phyloP scores from a whole-genome alignment of 1,284 basidiomycete genomes.

The Earliella scabrosa region DNA sequence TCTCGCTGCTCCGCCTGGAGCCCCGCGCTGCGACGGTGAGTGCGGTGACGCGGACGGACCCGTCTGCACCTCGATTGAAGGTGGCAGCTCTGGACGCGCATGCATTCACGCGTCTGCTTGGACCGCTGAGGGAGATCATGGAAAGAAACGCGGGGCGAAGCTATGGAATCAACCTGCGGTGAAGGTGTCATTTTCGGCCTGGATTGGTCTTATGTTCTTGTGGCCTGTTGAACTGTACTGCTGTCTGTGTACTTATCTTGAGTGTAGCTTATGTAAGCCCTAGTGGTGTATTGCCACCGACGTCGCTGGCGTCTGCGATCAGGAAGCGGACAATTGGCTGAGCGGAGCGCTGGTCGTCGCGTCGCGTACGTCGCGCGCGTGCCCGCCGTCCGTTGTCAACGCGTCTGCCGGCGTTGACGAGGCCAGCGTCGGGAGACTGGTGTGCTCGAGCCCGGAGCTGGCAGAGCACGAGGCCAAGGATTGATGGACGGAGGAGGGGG shows the following conservation, averaged over 20 bases:
- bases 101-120: conserved; percentile 93
- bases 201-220: neutral
- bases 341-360: neutral
- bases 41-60: conserved; percentile 63
- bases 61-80: conserved; percentile 70
- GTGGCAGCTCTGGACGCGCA: conserved; percentile 94
- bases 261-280: conserved; percentile 19
- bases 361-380: too few species aligned
- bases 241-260: conserved; percentile 10
- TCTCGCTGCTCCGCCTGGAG: conserved; percentile 83
- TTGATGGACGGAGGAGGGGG: neutral
- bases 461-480: too few species aligned
- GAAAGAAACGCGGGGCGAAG: conserved; percentile 75
- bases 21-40: conserved; percentile 95
- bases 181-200: conserved; percentile 9
- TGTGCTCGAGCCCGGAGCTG: too few species aligned
- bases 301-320: neutral
- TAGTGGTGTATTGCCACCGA: neutral
- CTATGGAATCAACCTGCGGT: conserved; percentile 40
- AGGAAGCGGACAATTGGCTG: conserved; percentile 1
- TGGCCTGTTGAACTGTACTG: conserved; percentile 1
- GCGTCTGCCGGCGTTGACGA: too few species aligned
- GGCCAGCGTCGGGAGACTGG: too few species aligned
- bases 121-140: conserved; percentile 89
- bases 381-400: too few species aligned